Evolutionary conservation across 1,284 basidiomycete species (phyloP).

Genomic region (Pholiota adiposa): DNA sequence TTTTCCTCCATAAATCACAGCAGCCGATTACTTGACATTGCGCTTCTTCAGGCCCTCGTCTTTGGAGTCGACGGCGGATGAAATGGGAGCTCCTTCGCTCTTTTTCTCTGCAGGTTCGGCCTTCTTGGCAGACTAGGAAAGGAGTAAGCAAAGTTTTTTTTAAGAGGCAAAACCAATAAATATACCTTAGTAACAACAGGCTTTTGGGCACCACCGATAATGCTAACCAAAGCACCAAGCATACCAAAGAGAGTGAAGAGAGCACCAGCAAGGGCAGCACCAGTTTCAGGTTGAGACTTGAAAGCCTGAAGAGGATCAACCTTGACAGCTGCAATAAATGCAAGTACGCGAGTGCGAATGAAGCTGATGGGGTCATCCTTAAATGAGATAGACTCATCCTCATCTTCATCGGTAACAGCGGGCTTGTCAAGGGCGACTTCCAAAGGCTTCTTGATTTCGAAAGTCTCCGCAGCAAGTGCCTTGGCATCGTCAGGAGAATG

Average conservation of each 20-base stretch:
- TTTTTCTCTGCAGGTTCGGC: slow-evolving; percentile 71
- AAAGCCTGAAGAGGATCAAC: slow-evolving; percentile 76
- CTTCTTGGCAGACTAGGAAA: slow-evolving; percentile 69
- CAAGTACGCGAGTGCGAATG: slow-evolving; percentile 74
- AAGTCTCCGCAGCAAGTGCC: slow-evolving; percentile 82
- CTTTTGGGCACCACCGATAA: slow-evolving; percentile 75
- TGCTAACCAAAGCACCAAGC: slow-evolving; percentile 78
- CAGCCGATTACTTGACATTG: slow-evolving; percentile 23
- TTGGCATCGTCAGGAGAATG: slow-evolving; percentile 86
- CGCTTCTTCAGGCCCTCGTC: slow-evolving; percentile 66
- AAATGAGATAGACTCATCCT: slow-evolving; percentile 59
- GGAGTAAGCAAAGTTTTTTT: slow-evolving; percentile 13
- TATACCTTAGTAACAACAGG: slow-evolving; percentile 68
- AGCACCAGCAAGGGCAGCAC: slow-evolving; percentile 72
- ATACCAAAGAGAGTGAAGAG: slow-evolving; percentile 83
- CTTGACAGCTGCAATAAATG: slow-evolving; percentile 76
- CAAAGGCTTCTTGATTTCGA: slow-evolving; percentile 78
- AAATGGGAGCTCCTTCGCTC: slow-evolving; percentile 64
- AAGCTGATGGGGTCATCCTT: slow-evolving; percentile 78
- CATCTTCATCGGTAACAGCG: slow-evolving; percentile 56
- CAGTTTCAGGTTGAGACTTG: slow-evolving; percentile 85
- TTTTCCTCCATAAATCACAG: slow-evolving; percentile 15
- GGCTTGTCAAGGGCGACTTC: slow-evolving; percentile 61
- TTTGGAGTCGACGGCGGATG: slow-evolving; percentile 70
- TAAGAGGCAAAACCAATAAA: slow-evolving; percentile 1